Conservation (phyloP, 169 alveolate species). For the Eimeria acervulina region DNA sequence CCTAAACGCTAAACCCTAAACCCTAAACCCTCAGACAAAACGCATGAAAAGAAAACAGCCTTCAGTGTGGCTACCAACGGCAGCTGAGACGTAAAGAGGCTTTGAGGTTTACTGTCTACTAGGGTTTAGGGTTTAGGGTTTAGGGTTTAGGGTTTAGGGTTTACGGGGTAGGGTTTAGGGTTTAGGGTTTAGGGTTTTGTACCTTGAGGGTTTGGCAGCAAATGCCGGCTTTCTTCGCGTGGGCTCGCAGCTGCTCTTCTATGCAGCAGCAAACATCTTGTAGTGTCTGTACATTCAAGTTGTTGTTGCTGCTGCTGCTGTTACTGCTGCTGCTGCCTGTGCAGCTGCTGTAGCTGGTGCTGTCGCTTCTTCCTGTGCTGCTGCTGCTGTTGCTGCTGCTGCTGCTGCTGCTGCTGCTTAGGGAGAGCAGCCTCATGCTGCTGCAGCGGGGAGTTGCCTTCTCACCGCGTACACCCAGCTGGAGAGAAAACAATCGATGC, state of each 20-base stretch:
- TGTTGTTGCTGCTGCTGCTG: not conserved
- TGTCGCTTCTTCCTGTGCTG: too few species aligned
- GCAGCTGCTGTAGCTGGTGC: not conserved
- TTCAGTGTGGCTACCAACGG: not conserved
- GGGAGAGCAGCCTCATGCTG: not conserved
- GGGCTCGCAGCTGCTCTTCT: not conserved
- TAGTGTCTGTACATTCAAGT: not conserved
- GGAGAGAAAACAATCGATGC: not conserved
- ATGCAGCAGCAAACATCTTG: not conserved
- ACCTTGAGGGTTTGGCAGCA: not conserved
- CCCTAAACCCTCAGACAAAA: not conserved
- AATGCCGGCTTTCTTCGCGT: not conserved
- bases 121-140: not conserved
- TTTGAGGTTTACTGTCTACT: not conserved
- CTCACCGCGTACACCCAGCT: too few species aligned
- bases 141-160: not conserved
- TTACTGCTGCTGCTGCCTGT: not conserved
- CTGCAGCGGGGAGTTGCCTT: too few species aligned
- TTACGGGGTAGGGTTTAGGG: not conserved
- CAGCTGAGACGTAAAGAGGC: not conserved
- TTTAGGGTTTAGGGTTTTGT: constrained; percentile 4
- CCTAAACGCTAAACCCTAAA: not conserved
- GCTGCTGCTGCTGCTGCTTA: not conserved
- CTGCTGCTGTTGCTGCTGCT: not conserved
- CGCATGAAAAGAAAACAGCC: not conserved